Conservation (phyloP, 495 filamentous ascomycete genomes). For the Aspergillus egyptiacus region DNA sequence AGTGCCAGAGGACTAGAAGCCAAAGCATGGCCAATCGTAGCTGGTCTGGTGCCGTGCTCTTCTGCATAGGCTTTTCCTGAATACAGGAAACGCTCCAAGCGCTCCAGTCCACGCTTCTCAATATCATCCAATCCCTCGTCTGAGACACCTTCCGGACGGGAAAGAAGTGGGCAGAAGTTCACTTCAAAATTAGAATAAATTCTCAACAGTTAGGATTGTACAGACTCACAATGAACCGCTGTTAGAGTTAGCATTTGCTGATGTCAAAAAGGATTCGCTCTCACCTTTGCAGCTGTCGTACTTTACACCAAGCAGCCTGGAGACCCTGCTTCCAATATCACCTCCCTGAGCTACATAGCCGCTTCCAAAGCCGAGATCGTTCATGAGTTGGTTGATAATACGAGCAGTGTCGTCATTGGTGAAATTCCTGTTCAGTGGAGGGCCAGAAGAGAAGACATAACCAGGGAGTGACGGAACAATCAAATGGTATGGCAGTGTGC, state of each 20-base stretch:
- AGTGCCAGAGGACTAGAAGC: constrained; percentile 54
- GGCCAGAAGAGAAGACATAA: constrained; percentile 52
- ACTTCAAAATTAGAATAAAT: constrained; percentile 17
- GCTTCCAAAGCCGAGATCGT: constrained; percentile 49
- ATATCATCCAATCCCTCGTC: constrained; percentile 37
- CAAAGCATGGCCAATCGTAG: constrained; percentile 57
- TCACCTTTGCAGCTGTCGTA: constrained; percentile 43
- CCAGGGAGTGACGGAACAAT: constrained; percentile 61
- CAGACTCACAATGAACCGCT: constrained; percentile 33
- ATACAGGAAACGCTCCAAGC: constrained; percentile 27
- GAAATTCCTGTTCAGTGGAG: constrained; percentile 46
- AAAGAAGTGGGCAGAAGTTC: constrained; percentile 37
- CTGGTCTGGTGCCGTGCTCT: constrained; percentile 54
- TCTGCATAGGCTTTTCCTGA: constrained; percentile 48
- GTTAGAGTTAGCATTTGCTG: not conserved
- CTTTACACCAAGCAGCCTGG: constrained; percentile 35
- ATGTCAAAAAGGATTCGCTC: not conserved
- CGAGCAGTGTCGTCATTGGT: constrained; percentile 34
- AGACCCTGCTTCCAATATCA: constrained; percentile 55
- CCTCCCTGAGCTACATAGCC: constrained; percentile 64
- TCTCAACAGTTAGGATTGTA: not conserved
- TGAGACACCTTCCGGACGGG: constrained; percentile 51
- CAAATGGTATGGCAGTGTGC: constrained; percentile 57
- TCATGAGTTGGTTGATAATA: constrained; percentile 55
- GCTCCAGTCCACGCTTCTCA: constrained; percentile 32